Base-by-base conservation (phyloP, 768 basidiomycete species). In the Fibroporia radiculosa region DNA sequence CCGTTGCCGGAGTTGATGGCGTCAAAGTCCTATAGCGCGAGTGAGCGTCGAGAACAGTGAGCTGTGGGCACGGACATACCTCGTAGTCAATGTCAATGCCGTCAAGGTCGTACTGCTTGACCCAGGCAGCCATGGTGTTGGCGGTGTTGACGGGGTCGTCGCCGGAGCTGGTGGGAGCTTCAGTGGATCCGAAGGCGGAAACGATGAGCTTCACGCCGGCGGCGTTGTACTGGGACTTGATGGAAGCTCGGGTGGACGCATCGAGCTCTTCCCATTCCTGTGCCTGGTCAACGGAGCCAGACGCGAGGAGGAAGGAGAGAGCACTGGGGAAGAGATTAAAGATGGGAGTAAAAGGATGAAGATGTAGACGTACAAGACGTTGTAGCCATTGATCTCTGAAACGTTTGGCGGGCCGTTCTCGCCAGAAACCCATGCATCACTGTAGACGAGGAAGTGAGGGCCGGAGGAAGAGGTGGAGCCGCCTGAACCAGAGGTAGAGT, bases 31-130 rank as follows among this genome's bases (percentile, higher is more conserved):
- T 80, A 45, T 1, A 18, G 20, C 27, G 42, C n/a, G 27, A 19
- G 8, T 12, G 42, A 27, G 24, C 10, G 44, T 45, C 6, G 44
- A 13, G n/a, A n/a, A 45, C 29, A 10, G 29, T n/a, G 10, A 10
- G 10, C 7, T 8, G 10, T 13, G 13, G 10, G 37, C 37, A 7
- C 20, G 47, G 29, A 29, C 29, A 4, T 27, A 64, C 60, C 66
- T 80, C 83, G 54, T 84, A 86, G 59, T 86, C 83, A 27, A 88
- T 78, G 56, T 85, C 83, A 20, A 84, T 74, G 38, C 84, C 84
- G 52, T 85, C 83, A 14, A 86, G 62, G 38, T 66, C 53, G 76
- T 65, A 74, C 48, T 70, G 51, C 47, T 73, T 76, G 7, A 85
- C 83, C 67, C 71, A 87, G 11, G 71, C 71, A 0, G 83, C 82